Base-by-base conservation (phyloP, 2,329 filamentous ascomycete species). In the Diaporthe velutina region DNA sequence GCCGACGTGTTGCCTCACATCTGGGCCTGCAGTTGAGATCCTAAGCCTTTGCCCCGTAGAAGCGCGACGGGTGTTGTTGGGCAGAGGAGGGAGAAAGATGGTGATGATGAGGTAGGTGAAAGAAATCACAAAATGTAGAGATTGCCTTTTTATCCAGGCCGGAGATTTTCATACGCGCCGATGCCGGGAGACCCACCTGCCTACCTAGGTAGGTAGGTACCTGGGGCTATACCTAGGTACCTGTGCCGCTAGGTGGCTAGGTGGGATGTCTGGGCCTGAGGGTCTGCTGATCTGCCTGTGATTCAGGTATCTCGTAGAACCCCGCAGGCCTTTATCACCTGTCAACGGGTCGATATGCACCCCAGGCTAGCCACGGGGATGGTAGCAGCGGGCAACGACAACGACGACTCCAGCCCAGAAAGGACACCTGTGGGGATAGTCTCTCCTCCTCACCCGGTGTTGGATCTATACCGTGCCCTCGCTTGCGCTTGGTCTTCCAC, bases 1-100 rank as follows among this genome's bases (percentile, higher is more conserved):
- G 40, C 61, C 50, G 25, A n/a, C 22, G 45, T 54, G 30, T 30
- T 38, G 68, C 19, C 64, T 52, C 57, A 70, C 75, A 76, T 76
- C 70, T 76, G 75, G 73, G 19, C 61, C 55, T 74, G 60, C 35
- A 50, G 60, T 35, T 42, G 28, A 25, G 13, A 30, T 28, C 8
- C 64, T 25, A 25, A 30, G 42, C 2, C 25, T 33, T 48, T 48
- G 58, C 38, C n/a, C 64, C 40, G 45, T 22, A 13, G 15, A 13
- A 15, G 33, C 12, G 33, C 33, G 48, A 54, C 48, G 64, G 33
- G 64, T 54, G 64, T 60, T 22, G 73, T 71, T 38, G 64, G 38
- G 28, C 45, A 74, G 42, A 38, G 17, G 35, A 64, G 48, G n/a
- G n/a, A 7, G 48, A 57, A 70, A 54, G 15, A 30, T 45, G 35